Conservation (phyloP, 1,139 yeast species). For the Yamadazyma siamensis region DNA sequence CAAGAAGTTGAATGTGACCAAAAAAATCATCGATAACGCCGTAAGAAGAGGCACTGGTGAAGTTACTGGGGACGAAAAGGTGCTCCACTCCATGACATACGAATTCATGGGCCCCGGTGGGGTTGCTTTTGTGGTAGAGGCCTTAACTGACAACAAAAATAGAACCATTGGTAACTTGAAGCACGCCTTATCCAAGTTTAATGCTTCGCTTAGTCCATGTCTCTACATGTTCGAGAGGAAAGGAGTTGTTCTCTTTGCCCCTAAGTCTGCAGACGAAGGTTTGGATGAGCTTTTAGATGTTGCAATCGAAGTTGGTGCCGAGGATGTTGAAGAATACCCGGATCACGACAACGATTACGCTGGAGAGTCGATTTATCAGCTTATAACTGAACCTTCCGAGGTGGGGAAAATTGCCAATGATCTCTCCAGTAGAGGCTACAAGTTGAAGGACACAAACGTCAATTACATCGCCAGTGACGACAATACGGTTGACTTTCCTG, state of each 20-base stretch:
- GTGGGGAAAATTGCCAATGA: slow-evolving; percentile 59
- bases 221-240: slow-evolving; percentile 70
- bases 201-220: slow-evolving; percentile 76
- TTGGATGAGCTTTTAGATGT: slow-evolving; percentile 69
- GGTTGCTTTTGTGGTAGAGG: slow-evolving; percentile 78
- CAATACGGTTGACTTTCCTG: slow-evolving; percentile 51
- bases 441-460: slow-evolving; percentile 67
- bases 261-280: slow-evolving; percentile 33
- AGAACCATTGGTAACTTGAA: slow-evolving; percentile 76
- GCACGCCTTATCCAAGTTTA: slow-evolving; percentile 67
- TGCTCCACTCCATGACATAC: slow-evolving; percentile 49
- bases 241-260: slow-evolving; percentile 62
- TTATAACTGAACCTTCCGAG: slow-evolving; percentile 59
- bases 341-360: slow-evolving; percentile 42
- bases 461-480: slow-evolving; percentile 67
- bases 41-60: slow-evolving; percentile 78
- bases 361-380: slow-evolving; percentile 32
- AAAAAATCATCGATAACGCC: slow-evolving; percentile 82
- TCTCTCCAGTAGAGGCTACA: slow-evolving; percentile 52
- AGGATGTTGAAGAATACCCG: slow-evolving; percentile 62
- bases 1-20: slow-evolving; percentile 70
- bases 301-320: slow-evolving; percentile 79
- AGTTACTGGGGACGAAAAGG: slow-evolving; percentile 28
- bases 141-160: slow-evolving; percentile 83
- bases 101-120: slow-evolving; percentile 96